A percentile compares a stretch with the other conserved stretches of the same genome.
phyloP scores from a whole-genome alignment of 73 alveolate species.

The Paramecium sonneborni region DNA sequence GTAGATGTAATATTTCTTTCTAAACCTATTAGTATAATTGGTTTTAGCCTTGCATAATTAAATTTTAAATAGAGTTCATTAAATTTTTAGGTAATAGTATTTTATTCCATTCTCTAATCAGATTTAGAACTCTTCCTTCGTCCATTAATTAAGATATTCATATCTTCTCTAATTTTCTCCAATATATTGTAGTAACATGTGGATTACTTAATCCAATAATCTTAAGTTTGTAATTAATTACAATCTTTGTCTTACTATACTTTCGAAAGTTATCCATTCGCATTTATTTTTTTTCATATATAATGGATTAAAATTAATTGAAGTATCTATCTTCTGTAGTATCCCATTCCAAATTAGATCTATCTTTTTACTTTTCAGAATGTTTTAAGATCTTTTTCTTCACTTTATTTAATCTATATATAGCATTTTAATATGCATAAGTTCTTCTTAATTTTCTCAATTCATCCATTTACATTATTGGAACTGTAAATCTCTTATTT shows the following conservation, averaged over 20 bases:
- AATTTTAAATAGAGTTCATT: slow-evolving; percentile 20
- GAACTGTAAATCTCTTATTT: slow-evolving; percentile 59
- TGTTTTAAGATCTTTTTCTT: slow-evolving; percentile 78
- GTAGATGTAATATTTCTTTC: slow-evolving; percentile 86
- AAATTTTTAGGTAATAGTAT: slow-evolving; percentile 59
- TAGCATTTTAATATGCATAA: slow-evolving; percentile 60
- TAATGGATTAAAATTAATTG: slow-evolving; percentile 77
- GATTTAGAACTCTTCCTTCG: slow-evolving; percentile 70
- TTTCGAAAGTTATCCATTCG: slow-evolving; percentile 23
- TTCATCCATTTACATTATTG: background rate
- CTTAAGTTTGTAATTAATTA: background rate
- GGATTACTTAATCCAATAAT: slow-evolving; percentile 62
- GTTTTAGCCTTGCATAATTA: slow-evolving; percentile 52
- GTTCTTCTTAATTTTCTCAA: slow-evolving; percentile 54
- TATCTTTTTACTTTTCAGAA: slow-evolving; percentile 79
- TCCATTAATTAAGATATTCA: slow-evolving; percentile 76
- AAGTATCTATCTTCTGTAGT: slow-evolving; percentile 81
- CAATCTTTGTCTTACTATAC: background rate
- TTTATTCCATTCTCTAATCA: slow-evolving; percentile 78
- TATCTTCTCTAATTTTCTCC: slow-evolving; percentile 86
- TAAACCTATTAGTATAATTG: slow-evolving; percentile 69
- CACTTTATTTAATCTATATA: slow-evolving; percentile 66
- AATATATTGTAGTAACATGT: slow-evolving; percentile 73
- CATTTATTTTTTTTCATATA: slow-evolving; percentile 61
- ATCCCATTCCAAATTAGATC: slow-evolving; percentile 80